Conservation (phyloP, 164 flowering plant species). For the Chimonanthus salicifolius region DNA sequence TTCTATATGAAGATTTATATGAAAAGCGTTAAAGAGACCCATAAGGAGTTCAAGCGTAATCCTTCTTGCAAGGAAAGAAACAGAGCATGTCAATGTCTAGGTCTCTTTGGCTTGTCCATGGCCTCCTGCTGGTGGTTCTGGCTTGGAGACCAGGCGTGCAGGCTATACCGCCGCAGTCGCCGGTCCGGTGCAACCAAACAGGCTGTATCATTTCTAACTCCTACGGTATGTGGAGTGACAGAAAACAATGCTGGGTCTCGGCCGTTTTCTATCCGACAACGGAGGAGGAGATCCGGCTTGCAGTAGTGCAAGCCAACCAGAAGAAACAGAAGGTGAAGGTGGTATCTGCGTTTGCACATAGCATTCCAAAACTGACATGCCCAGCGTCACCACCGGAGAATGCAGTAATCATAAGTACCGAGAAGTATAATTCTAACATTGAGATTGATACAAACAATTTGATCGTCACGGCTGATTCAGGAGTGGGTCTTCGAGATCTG, state of each 20-base stretch:
- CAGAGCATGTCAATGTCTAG: too few relatives aligned
- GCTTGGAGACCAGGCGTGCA: background rate
- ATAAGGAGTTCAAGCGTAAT: too few relatives aligned
- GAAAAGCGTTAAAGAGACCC: too few relatives aligned
- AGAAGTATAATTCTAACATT: slow-evolving; percentile 35
- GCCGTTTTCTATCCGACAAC: slow-evolving; percentile 52
- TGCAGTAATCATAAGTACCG: slow-evolving; percentile 60
- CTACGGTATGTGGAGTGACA: slow-evolving; percentile 73
- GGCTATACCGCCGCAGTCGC: slow-evolving; percentile 56
- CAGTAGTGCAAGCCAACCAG: slow-evolving; percentile 50
- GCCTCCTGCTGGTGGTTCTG: background rate
- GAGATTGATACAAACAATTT: slow-evolving; percentile 32
- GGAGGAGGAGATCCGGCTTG: slow-evolving; percentile 53
- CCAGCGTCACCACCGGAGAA: slow-evolving; percentile 26
- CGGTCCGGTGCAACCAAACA: slow-evolving; percentile 40
- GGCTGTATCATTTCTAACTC: slow-evolving; percentile 58
- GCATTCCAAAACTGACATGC: slow-evolving; percentile 78
- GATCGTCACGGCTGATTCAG: slow-evolving; percentile 61
- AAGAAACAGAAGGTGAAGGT: slow-evolving; percentile 53
- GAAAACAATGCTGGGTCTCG: slow-evolving; percentile 44
- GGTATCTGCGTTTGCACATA: slow-evolving; percentile 54
- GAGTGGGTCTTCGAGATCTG: slow-evolving; percentile 55
- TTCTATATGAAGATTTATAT: too few relatives aligned
- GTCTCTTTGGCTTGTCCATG: too few relatives aligned
- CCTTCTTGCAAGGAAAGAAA: too few relatives aligned